Base-by-base conservation (phyloP, 31 red algal genomes). In the Porphyra umbilicalis region DNA sequence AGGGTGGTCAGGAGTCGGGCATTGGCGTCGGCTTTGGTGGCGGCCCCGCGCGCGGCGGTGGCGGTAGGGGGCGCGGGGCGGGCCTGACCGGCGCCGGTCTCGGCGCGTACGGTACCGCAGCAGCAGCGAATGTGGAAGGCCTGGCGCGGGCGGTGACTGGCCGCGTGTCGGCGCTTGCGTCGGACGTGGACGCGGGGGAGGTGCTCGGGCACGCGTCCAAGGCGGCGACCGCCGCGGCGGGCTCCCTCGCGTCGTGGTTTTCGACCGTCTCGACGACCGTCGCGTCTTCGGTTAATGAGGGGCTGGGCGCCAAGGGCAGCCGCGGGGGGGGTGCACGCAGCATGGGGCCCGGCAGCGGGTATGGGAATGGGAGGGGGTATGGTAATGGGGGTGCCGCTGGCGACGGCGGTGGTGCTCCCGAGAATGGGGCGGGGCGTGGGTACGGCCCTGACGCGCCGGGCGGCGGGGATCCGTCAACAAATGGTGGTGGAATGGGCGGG, bases 191-290 rank as follows among this genome's bases (percentile, higher is more conserved):
- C 36, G 82, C 67, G 33, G 84, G 82, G 39, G 82, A 92, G 76
- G 79, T 87, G 33, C 39, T 88, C 25, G 90, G 85, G 35, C 81
- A 83, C 0, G 90, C 90, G 44, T 77, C 85, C 9, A 92, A 92
- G 81, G 85, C 85, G n/a, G 90, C 90, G 15, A 85, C 90, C 20
- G 84, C 86, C n/a, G 90, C 90, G 9, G 90, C 85, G 31, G 85
- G 85, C 15, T 82, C 85, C 46, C 67, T 92, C 4, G 83, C 84
- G 35, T 88, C 85, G 36, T 92, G 90, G 90, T 87, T 92, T 71
- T 88, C 90, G 16, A 92, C 80, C 40, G 90, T 84, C 31, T 87
- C 90, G 8, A 78, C 76, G 30, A 35, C 35, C 16, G 76, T 78
- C 20, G 57, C 30, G 13, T 71, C 57, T 5, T 6, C 57, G 57